Conservation (phyloP, 257 asterid species). For the Solanum megistacrolobum region DNA sequence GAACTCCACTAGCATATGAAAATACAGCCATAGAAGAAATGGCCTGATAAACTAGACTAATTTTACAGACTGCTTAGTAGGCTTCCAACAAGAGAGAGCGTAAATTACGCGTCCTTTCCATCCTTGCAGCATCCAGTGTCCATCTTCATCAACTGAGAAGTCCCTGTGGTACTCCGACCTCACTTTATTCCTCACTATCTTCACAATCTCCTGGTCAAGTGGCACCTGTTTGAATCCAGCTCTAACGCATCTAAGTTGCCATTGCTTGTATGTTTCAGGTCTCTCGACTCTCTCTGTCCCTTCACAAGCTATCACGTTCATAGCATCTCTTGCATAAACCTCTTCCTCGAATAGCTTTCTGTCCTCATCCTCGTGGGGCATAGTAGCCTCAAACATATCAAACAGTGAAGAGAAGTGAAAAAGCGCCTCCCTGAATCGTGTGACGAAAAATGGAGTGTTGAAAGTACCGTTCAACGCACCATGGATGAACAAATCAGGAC, state of each 20-base stretch:
- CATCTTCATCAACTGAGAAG: conserved; percentile 16
- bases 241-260: conserved; percentile 28
- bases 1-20: not conserved
- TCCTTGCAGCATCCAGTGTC: conserved; percentile 28
- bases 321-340: conserved; percentile 18
- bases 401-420: conserved; percentile 27
- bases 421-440: conserved; percentile 29
- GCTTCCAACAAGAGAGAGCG: conserved; percentile 26
- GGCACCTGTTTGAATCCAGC: conserved; percentile 28
- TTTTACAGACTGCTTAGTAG: not conserved
- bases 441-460: conserved; percentile 25
- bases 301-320: conserved; percentile 33
- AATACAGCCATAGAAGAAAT: not conserved
- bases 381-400: conserved; percentile 21
- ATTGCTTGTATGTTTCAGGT: conserved; percentile 31
- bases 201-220: conserved; percentile 23
- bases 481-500: conserved; percentile 19
- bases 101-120: conserved; percentile 25
- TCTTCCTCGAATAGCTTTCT: conserved; percentile 19
- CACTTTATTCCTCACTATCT: conserved; percentile 13
- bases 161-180: conserved; percentile 18
- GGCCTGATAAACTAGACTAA: not conserved
- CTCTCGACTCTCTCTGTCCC: conserved; percentile 34
- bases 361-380: conserved; percentile 12
- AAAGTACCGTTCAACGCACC: conserved; percentile 24